Percentiles rank a stretch among this genome's conserved stretches.
Evolutionary conservation across 2,329 filamentous ascomycete genomes (phyloP).

Genomic region (Metarhizium anisopliae): DNA sequence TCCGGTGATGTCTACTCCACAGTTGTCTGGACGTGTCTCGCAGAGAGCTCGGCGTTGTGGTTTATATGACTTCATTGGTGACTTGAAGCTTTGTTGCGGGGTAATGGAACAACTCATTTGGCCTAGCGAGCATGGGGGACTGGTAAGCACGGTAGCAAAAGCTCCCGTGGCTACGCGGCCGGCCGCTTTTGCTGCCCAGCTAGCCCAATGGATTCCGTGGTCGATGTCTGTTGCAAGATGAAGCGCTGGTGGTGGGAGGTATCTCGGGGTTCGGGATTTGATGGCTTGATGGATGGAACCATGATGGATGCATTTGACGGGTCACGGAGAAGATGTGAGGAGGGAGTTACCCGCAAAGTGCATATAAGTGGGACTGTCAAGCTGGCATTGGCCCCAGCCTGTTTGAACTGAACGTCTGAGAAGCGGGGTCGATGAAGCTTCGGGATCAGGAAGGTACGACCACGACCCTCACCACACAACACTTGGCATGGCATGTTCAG

Average conservation of each 20-base stretch:
- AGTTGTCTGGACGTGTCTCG: constrained; percentile 4
- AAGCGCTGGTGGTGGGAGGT: not conserved
- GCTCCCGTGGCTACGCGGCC: not conserved
- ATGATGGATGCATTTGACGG: too few species aligned
- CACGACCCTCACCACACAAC: too few species aligned
- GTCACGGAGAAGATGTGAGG: too few species aligned
- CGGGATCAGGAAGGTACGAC: not conserved
- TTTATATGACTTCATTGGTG: not conserved
- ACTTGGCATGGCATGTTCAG: too few species aligned
- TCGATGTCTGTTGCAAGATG: not conserved
- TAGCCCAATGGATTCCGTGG: not conserved
- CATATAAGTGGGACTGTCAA: not conserved
- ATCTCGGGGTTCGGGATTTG: constrained; percentile 13
- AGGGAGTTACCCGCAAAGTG: too few species aligned
- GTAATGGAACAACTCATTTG: not conserved
- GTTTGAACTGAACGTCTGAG: not conserved
- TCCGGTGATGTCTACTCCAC: constrained; percentile 2
- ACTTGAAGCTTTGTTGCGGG: not conserved
- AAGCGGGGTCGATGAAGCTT: not conserved
- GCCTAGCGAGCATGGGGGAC: not conserved
- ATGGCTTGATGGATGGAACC: not conserved
- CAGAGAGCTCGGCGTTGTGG: constrained; percentile 7
- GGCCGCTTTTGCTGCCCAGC: not conserved
- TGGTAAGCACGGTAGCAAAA: not conserved
- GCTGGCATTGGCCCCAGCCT: not conserved